These are phyloP conservation scores for Boletus rubroflammeus DNA, from an alignment of 768 basidiomycete species.

Conservation along the genomic window DNA sequence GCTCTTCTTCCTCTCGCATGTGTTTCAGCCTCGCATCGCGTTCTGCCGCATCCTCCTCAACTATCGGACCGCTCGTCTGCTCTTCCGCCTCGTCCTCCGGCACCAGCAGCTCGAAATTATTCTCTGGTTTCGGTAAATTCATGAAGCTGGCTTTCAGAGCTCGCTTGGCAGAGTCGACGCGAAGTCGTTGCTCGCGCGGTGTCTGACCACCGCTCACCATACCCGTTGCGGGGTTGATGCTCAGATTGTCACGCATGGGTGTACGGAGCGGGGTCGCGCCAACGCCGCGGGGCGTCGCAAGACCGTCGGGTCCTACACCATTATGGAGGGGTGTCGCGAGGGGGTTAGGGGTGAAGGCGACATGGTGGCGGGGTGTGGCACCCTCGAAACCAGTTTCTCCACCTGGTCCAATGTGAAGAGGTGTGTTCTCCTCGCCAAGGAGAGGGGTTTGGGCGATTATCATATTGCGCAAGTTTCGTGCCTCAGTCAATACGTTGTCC, in stretches of 20 bases:
- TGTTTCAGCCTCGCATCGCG: conserved; percentile 73
- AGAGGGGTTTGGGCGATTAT: conserved; percentile 88
- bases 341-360: conserved; percentile 94
- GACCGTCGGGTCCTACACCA: conserved; percentile 41
- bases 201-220: conserved; percentile 58
- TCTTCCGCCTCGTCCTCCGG: conserved; percentile 79
- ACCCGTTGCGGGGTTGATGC: conserved; percentile 75
- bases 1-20: conserved; percentile 70
- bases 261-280: conserved; percentile 85
- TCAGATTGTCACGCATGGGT: conserved; percentile 89
- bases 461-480: conserved; percentile 94
- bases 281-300: conserved; percentile 54
- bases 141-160: conserved; percentile 79
- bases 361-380: conserved; percentile 89
- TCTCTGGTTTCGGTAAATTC: conserved; percentile 87
- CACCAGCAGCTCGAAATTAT: conserved; percentile 93
- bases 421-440: conserved; percentile 96
- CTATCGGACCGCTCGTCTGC: conserved; percentile 17
- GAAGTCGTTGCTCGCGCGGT: conserved; percentile 71
- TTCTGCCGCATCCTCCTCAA: conserved; percentile 89
- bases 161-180: conserved; percentile 61
- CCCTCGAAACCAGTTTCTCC: conserved; percentile 92
- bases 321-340: conserved; percentile 77
- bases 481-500: conserved; percentile 93
- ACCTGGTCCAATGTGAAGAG: conserved; percentile 67